Conservation (phyloP, 352 stramenopile genomes). For the Pythium rishiriense region DNA sequence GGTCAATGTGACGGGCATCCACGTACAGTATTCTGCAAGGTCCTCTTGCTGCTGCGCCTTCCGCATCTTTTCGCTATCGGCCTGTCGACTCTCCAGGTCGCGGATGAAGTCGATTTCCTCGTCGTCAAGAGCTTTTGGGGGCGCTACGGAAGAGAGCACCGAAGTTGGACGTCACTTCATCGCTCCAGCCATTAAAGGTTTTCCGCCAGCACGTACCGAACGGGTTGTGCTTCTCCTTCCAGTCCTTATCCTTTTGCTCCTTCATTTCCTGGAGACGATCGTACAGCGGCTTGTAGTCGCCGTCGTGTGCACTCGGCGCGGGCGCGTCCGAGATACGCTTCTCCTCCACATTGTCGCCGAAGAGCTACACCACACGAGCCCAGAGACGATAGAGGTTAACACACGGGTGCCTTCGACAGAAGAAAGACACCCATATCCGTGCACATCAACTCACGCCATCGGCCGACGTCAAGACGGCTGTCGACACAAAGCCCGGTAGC, state of each 20-base stretch:
- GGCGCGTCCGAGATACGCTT: conserved; percentile 72
- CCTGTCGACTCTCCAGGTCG: conserved; percentile 61
- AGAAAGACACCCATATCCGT: no score
- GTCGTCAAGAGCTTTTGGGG: conserved; percentile 83
- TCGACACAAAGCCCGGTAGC: conserved; percentile 75
- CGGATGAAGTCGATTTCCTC: conserved; percentile 85
- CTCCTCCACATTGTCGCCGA: conserved; percentile 86
- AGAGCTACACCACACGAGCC: conserved; percentile 81
- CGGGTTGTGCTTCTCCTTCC: conserved; percentile 89
- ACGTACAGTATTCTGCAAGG: conserved; percentile 67
- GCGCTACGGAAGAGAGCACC: conserved; percentile 57
- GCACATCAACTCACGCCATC: conserved; percentile 57
- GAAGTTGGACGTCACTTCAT: not conserved
- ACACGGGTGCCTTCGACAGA: no score
- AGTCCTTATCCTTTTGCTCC: conserved; percentile 83
- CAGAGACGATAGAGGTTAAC: no score
- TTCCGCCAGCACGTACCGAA: conserved; percentile 46
- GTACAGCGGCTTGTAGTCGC: conserved; percentile 74
- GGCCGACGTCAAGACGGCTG: conserved; percentile 76
- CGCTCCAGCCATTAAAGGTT: not conserved
- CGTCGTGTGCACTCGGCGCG: conserved; percentile 39
- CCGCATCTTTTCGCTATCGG: conserved; percentile 44
- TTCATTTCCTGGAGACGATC: conserved; percentile 79
- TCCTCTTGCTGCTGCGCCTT: conserved; percentile 77
- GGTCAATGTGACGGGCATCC: not conserved